Evolutionary conservation across 139 green algal genomes (phyloP).

Genomic region (Desmodesmus armatus): DNA sequence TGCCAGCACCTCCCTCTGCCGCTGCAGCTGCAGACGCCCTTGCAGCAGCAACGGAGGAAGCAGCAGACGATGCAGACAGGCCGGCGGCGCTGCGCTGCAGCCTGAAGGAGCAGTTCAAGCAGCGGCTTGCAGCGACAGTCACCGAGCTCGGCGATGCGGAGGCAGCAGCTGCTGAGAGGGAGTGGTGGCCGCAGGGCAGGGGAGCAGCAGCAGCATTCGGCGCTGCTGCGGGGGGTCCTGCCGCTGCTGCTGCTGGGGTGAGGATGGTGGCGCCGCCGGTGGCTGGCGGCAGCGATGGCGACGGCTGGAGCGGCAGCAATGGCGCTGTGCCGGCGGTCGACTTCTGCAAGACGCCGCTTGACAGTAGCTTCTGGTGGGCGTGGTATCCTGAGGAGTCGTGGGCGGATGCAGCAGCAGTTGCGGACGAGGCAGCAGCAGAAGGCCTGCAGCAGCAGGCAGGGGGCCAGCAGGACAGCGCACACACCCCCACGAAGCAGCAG

Average conservation of each 20-base stretch:
- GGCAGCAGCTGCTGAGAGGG: slow-evolving; percentile 21
- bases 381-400: neutral
- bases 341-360: neutral
- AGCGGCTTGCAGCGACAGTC: neutral
- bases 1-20: neutral
- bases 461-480: neutral
- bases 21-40: neutral
- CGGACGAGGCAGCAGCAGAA: slow-evolving; percentile 24
- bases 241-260: neutral
- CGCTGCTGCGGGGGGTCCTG: neutral
- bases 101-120: no score
- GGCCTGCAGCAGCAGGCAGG: neutral
- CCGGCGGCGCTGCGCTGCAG: neutral
- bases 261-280: slow-evolving; percentile 8
- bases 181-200: neutral
- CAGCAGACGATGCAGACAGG: neutral
- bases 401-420: slow-evolving; percentile 22
- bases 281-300: neutral
- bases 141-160: neutral
- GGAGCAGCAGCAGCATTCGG: slow-evolving; percentile 18
- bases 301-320: neutral
- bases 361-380: slow-evolving; percentile 25
- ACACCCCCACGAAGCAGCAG: no score
- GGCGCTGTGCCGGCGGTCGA: neutral
- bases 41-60: neutral